phyloP scores from a whole-genome alignment of 495 filamentous ascomycete species.

The Podospora didyma region DNA sequence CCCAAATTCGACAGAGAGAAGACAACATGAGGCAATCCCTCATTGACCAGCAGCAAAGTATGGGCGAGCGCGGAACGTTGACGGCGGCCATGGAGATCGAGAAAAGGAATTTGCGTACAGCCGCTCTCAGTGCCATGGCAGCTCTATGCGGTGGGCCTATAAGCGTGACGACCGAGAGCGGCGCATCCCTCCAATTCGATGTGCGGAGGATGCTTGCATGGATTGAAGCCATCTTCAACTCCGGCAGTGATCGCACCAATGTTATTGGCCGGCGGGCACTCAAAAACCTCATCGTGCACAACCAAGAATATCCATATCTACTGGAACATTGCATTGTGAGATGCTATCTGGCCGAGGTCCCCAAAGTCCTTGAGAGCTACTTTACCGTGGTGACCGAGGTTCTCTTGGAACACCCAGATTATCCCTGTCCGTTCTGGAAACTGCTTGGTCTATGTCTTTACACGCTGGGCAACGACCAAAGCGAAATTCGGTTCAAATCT shows the following conservation, averaged over 20 bases:
- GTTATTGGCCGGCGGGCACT: slow-evolving; percentile 86
- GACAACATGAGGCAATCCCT: slow-evolving; percentile 81
- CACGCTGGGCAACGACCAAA: slow-evolving; percentile 85
- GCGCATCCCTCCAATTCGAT: slow-evolving; percentile 81
- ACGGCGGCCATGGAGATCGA: slow-evolving; percentile 94
- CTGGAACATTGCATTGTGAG: slow-evolving; percentile 81
- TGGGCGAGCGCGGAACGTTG: slow-evolving; percentile 66
- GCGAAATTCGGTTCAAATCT: slow-evolving; percentile 81
- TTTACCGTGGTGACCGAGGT: slow-evolving; percentile 90
- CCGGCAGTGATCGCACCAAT: slow-evolving; percentile 82
- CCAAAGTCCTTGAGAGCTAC: slow-evolving; percentile 89
- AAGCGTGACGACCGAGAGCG: slow-evolving; percentile 79
- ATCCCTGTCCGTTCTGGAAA: slow-evolving; percentile 83
- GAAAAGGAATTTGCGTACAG: slow-evolving; percentile 83
- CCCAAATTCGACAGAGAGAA: slow-evolving; percentile 75
- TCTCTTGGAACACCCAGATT: slow-evolving; percentile 72
- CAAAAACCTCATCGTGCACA: slow-evolving; percentile 86
- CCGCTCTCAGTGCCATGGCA: slow-evolving; percentile 93
- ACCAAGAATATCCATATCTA: slow-evolving; percentile 76
- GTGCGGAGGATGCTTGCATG: slow-evolving; percentile 86
- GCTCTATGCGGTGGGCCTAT: slow-evolving; percentile 89
- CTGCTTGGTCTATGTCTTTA: slow-evolving; percentile 83
- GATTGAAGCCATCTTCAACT: slow-evolving; percentile 92
- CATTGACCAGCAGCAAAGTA: slow-evolving; percentile 56
- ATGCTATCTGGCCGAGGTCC: slow-evolving; percentile 74